Evolutionary conservation across 495 filamentous ascomycete species (phyloP).

Genomic region (Niebla homalea): DNA sequence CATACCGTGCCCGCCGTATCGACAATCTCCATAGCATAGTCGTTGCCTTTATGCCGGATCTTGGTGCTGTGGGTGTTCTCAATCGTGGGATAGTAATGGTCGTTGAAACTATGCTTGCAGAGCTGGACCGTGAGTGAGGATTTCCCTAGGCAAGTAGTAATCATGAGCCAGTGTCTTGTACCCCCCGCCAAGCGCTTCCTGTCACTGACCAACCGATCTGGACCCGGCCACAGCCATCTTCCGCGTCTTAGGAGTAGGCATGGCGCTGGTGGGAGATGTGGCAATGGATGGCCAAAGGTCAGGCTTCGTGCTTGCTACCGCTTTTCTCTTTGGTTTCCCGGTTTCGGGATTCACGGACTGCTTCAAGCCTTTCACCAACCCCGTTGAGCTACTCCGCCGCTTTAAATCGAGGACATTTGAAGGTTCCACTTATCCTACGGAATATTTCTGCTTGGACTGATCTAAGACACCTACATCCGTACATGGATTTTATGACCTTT

Average conservation of each 20-base stretch:
- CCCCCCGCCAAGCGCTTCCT: background rate
- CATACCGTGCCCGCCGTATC: constrained; percentile 94
- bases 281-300: constrained; percentile 8
- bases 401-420: too few species aligned
- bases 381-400: too few species aligned
- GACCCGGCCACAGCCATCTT: constrained; percentile 98
- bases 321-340: background rate
- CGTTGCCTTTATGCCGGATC: constrained; percentile 82
- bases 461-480: too few species aligned
- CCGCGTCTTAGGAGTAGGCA: constrained; percentile 82
- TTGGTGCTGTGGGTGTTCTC: constrained; percentile 97
- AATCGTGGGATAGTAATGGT: constrained; percentile 97
- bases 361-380: too few species aligned
- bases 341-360: background rate
- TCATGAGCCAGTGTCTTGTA: background rate
- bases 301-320: constrained; percentile 2
- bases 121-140: constrained; percentile 95
- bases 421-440: too few species aligned
- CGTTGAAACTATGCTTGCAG: constrained; percentile 95
- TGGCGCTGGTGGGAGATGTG: constrained; percentile 22
- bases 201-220: constrained; percentile 76
- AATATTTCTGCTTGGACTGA: too few species aligned
- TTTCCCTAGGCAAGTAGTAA: constrained; percentile 53
- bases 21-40: constrained; percentile 93
- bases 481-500: too few species aligned